Evolutionary conservation across 495 filamentous ascomycete species (phyloP).

Genomic region (Penicillium desertorum): DNA sequence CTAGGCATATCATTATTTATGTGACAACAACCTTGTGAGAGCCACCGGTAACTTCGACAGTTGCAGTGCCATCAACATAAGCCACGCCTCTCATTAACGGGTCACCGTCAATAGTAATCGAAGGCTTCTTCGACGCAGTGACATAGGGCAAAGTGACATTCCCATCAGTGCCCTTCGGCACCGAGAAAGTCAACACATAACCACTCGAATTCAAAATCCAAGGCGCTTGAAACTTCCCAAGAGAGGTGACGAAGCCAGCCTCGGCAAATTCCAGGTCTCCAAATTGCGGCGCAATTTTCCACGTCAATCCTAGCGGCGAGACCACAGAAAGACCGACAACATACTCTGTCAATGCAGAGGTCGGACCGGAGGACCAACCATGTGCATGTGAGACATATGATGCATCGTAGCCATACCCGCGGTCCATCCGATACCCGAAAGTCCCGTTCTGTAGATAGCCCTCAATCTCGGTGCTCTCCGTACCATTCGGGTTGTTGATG

Average conservation of each 20-base stretch:
- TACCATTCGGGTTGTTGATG: slow-evolving; percentile 59
- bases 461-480: slow-evolving; percentile 60
- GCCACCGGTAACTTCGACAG: slow-evolving; percentile 28
- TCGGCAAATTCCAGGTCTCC: slow-evolving; percentile 51
- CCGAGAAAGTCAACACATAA: slow-evolving; percentile 37
- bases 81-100: slow-evolving; percentile 21
- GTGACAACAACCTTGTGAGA: slow-evolving; percentile 31
- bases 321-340: slow-evolving; percentile 55
- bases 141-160: slow-evolving; percentile 38
- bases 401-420: slow-evolving; percentile 37
- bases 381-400: slow-evolving; percentile 55
- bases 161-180: slow-evolving; percentile 50
- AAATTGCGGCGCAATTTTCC: slow-evolving; percentile 52
- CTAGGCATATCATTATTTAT: background rate
- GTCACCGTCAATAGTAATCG: slow-evolving; percentile 33
- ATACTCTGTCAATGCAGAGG: slow-evolving; percentile 52
- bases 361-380: slow-evolving; percentile 62
- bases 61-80: slow-evolving; percentile 25
- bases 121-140: slow-evolving; percentile 23
- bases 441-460: slow-evolving; percentile 57
- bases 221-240: slow-evolving; percentile 51
- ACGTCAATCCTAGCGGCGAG: slow-evolving; percentile 48
- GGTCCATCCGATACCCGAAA: slow-evolving; percentile 54
- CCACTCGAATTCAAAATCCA: slow-evolving; percentile 35
- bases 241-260: slow-evolving; percentile 55